phyloP scores from a whole-genome alignment of 148 eudicot species.

The Rhododendron griersonianum region DNA sequence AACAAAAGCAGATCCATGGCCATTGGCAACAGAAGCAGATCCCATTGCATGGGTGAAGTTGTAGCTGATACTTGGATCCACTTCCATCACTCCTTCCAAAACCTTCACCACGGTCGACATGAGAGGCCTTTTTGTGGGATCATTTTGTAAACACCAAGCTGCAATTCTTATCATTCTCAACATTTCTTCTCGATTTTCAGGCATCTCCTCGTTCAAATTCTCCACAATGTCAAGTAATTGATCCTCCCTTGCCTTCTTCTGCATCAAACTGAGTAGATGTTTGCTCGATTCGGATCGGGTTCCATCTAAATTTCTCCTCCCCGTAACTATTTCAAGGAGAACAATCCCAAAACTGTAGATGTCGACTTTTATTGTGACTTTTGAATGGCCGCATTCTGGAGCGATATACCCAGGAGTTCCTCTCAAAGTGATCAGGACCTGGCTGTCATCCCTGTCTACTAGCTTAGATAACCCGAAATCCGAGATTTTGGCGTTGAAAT shows the following conservation, averaged over 20 bases:
- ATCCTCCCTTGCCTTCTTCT: slow-evolving; percentile 10
- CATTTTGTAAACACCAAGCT: slow-evolving; percentile 17
- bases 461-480: slow-evolving; percentile 14
- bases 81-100: slow-evolving; percentile 21
- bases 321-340: slow-evolving; percentile 8
- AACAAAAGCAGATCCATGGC: not conserved
- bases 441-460: slow-evolving; percentile 10
- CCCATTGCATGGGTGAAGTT: slow-evolving; percentile 5
- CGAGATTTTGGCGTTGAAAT: slow-evolving; percentile 14
- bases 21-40: not conserved
- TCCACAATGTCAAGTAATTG: slow-evolving; percentile 3
- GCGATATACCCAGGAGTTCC: slow-evolving; percentile 19
- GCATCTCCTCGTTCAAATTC: not conserved
- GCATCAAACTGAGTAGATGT: slow-evolving; percentile 11
- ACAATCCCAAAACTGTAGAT: slow-evolving; percentile 16
- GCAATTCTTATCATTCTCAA: slow-evolving; percentile 9
- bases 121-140: slow-evolving; percentile 4
- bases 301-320: slow-evolving; percentile 11
- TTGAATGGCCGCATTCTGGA: not conserved
- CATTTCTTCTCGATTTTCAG: not conserved
- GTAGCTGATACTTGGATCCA: slow-evolving; percentile 4
- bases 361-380: not conserved
- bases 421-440: slow-evolving; percentile 7
- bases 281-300: not conserved
- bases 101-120: slow-evolving; percentile 19